Percentiles rank a stretch among this genome's conserved stretches.
Evolutionary conservation across 495 filamentous ascomycete genomes (phyloP).

Genomic region (Beverwykella pulmonaria): DNA sequence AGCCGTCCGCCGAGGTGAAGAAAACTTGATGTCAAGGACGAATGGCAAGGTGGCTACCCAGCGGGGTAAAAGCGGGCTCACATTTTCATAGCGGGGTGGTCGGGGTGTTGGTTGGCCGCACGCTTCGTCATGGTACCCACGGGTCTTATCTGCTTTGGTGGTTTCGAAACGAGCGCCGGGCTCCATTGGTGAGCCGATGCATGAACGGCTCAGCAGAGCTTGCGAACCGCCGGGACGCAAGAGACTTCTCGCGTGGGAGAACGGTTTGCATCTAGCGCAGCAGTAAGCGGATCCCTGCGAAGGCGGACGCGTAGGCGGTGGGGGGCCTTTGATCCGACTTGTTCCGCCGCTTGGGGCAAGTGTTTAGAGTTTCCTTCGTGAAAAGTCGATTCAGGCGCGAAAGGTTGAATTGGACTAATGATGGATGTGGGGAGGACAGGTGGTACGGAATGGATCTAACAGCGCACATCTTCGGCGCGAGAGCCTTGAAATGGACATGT

Average conservation of each 20-base stretch:
- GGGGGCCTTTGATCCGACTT: background rate
- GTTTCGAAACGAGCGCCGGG: slow-evolving; percentile 21
- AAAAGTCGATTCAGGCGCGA: background rate
- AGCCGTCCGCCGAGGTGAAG: background rate
- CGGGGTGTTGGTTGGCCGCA: slow-evolving; percentile 9
- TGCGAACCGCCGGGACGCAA: slow-evolving; percentile 26
- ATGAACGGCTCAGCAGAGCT: slow-evolving; percentile 28
- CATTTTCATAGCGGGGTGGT: background rate
- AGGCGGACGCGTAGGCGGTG: too few species aligned
- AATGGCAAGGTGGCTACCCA: background rate
- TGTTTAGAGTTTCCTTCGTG: background rate
- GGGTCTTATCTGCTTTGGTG: slow-evolving; percentile 6
- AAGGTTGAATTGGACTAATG: background rate
- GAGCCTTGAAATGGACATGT: slow-evolving; percentile 12
- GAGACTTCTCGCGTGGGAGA: slow-evolving; percentile 23
- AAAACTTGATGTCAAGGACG: background rate
- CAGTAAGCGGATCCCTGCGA: slow-evolving; percentile 19
- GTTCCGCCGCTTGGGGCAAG: background rate
- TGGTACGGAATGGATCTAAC: background rate
- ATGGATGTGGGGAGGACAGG: background rate
- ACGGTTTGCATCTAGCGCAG: background rate
- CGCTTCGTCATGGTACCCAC: slow-evolving; percentile 6
- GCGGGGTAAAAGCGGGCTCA: slow-evolving; percentile 26
- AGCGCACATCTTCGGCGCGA: slow-evolving; percentile 13
- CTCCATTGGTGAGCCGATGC: slow-evolving; percentile 15